Evolutionary conservation across 176 grass and related monocot genomes (phyloP).

Genomic region (Carex littledalei): DNA sequence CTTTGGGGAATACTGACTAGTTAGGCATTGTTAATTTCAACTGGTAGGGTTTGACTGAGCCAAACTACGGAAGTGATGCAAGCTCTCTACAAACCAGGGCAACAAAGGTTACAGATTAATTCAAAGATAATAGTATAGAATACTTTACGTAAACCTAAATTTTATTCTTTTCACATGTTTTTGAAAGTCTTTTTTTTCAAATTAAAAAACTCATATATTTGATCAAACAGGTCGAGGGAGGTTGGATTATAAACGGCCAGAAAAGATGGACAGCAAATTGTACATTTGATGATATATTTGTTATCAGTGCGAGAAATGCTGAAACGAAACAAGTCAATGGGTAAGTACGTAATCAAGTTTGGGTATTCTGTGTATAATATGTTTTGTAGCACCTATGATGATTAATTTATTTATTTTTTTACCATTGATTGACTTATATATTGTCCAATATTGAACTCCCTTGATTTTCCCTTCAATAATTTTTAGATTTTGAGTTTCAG

Average conservation of each 20-base stretch:
- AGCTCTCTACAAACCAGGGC: conserved; percentile 45
- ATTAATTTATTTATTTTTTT: neutral
- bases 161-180: neutral
- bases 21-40: neutral
- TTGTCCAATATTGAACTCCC: neutral
- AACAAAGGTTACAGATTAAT: conserved; percentile 32
- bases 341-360: conserved; percentile 24
- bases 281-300: conserved; percentile 54
- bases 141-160: neutral
- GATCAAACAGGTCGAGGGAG: conserved; percentile 42
- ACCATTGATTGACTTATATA: neutral
- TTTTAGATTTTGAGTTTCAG: conserved; percentile 19
- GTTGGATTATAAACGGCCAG: conserved; percentile 50
- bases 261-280: conserved; percentile 56
- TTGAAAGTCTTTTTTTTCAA: neutral
- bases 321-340: conserved; percentile 50
- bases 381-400: neutral
- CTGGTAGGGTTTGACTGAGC: conserved; percentile 48
- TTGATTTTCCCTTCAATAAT: neutral
- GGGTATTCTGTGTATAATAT: neutral
- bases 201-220: conserved; percentile 2
- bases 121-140: neutral
- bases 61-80: conserved; percentile 59
- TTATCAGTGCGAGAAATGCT: conserved; percentile 50
- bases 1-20: neutral